These are phyloP conservation scores for Cordyceps farinosa DNA, from an alignment of 2,329 filamentous ascomycete genomes.

Conservation along the genomic window DNA sequence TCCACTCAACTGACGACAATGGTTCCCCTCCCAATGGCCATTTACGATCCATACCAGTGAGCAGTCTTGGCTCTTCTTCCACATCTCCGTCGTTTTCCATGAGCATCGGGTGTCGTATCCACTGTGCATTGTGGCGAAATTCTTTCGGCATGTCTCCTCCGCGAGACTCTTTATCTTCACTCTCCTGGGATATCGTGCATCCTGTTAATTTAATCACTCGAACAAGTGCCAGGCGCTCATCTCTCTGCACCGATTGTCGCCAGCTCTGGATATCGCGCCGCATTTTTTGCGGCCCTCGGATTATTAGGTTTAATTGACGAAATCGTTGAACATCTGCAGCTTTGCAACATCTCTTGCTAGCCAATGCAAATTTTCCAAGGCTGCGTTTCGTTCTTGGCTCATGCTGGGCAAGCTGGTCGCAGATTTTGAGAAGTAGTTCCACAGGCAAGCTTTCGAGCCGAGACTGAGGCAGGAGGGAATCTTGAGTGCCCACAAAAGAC, in stretches of 20 bases:
- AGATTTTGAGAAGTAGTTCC: conserved; percentile 6
- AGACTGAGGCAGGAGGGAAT: conserved; percentile 6
- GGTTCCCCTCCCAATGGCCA: background rate
- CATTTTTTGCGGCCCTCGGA: conserved; percentile 5
- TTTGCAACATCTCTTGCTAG: conserved; percentile 7
- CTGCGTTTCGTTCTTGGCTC: conserved; percentile 10
- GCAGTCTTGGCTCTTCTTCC: conserved; percentile 7
- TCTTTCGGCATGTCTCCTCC: background rate
- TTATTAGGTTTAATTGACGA: conserved; percentile 3
- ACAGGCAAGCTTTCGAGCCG: conserved; percentile 4
- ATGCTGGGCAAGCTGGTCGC: conserved; percentile 3
- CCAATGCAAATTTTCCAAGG: conserved; percentile 1
- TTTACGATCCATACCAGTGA: background rate
- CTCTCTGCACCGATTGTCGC: conserved; percentile 3
- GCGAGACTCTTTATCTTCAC: conserved; percentile 1
- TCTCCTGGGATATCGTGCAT: conserved; percentile 1
- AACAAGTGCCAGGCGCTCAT: conserved; percentile 2
- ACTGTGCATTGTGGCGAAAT: background rate
- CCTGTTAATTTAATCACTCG: conserved; percentile 10
- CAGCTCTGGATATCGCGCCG: conserved; percentile 10
- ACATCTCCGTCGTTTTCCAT: conserved; percentile 5
- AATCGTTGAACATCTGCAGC: background rate
- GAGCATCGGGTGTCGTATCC: background rate
- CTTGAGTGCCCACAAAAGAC: conserved; percentile 6
- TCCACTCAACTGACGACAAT: conserved; percentile 1